These are phyloP conservation scores for Teunomyces cretensis DNA, from an alignment of 805 yeast genomes.

Conservation along the genomic window DNA sequence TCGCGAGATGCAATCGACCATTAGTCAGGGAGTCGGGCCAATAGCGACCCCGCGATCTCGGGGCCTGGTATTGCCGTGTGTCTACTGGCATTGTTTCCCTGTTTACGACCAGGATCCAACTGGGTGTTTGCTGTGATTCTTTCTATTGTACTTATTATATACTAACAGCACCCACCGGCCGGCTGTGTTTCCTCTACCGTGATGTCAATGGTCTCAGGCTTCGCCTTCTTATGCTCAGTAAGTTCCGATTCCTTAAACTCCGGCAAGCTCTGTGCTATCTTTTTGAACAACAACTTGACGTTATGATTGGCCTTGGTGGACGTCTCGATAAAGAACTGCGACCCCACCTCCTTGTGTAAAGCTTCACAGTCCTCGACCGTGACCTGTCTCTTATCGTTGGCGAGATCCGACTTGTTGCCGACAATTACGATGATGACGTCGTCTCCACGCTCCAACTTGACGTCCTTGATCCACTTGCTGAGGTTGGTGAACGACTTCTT, in stretches of 20 bases:
- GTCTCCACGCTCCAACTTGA: conserved; percentile 86
- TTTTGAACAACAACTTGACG: conserved; percentile 84
- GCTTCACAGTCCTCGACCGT: conserved; percentile 81
- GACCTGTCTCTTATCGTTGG: conserved; percentile 73
- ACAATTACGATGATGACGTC: conserved; percentile 88
- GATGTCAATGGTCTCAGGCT: conserved; percentile 40
- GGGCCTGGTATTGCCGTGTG: no score
- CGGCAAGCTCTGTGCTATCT: conserved; percentile 87
- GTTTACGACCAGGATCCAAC: no score
- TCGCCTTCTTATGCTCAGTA: conserved; percentile 16
- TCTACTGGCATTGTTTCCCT: no score
- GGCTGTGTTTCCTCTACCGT: conserved; percentile 27
- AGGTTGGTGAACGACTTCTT: conserved; percentile 81
- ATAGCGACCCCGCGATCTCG: no score
- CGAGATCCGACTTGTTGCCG: conserved; percentile 86
- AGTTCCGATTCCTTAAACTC: conserved; percentile 47
- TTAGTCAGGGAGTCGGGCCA: no score
- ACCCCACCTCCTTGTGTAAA: conserved; percentile 68
- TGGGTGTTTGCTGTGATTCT: no score
- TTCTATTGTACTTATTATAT: background rate
- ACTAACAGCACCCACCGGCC: conserved; percentile 4
- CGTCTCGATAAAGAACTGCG: conserved; percentile 84
- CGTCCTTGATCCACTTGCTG: conserved; percentile 92
- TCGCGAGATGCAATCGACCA: no score
- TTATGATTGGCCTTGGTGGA: conserved; percentile 94